Conservation (phyloP, 257 asterid genomes). For the Apocynum venetum region DNA sequence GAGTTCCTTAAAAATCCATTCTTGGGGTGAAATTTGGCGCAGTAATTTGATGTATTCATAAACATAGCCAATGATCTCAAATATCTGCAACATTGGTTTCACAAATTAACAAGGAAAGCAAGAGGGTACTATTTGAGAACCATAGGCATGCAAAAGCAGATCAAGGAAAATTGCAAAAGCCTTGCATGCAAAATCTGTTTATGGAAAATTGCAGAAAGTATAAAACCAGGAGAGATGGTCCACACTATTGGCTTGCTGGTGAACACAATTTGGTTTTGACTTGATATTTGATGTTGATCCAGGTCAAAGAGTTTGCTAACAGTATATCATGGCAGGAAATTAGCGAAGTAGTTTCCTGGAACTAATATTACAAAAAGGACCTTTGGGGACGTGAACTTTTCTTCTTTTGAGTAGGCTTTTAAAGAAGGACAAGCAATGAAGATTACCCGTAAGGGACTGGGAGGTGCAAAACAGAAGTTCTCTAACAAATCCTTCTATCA, state of each 20-base stretch:
- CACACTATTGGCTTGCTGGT: neutral
- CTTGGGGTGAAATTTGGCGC: constrained; percentile 72
- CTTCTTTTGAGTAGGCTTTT: too few species aligned
- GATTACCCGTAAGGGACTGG: too few species aligned
- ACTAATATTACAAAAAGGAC: too few species aligned
- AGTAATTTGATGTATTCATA: constrained; percentile 90
- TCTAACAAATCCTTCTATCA: too few species aligned
- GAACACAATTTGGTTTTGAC: neutral
- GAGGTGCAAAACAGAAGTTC: too few species aligned
- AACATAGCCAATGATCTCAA: constrained; percentile 68
- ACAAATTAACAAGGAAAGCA: constrained; percentile 10
- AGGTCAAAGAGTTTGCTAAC: neutral
- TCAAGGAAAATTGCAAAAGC: neutral
- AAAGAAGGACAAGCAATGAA: too few species aligned
- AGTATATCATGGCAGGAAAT: neutral
- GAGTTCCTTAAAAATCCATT: constrained; percentile 96
- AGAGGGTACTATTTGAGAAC: neutral
- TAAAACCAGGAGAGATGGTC: neutral
- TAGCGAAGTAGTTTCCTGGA: neutral
- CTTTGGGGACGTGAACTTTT: too few species aligned
- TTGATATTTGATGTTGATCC: neutral
- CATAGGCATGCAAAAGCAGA: neutral
- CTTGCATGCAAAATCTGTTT: neutral
- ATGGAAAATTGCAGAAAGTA: neutral
- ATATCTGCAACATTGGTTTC: constrained; percentile 52